These are phyloP conservation scores for Microdochium nivale DNA, from an alignment of 2,329 filamentous ascomycete species.

Conservation along the genomic window DNA sequence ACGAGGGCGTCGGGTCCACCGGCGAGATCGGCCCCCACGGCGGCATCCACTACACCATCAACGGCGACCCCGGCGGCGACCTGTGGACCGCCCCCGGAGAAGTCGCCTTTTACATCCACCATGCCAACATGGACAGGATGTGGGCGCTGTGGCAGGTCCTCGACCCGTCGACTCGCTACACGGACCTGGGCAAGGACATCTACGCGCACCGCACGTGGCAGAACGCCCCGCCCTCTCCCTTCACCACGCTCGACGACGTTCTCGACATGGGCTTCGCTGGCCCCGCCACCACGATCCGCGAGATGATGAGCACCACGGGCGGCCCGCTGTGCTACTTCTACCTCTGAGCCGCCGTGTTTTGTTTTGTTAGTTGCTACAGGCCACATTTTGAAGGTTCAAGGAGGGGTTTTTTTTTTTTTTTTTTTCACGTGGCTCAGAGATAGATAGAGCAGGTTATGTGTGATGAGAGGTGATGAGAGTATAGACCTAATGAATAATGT, in stretches of 20 bases:
- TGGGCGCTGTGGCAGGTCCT: constrained; percentile 19
- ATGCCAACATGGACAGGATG: constrained; percentile 18
- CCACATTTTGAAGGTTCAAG: no score
- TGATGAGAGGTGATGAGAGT: no score
- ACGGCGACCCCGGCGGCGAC: constrained; percentile 31
- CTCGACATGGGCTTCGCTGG: not conserved
- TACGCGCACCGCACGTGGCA: not conserved
- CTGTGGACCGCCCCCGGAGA: constrained; percentile 26
- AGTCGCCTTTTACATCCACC: constrained; percentile 21
- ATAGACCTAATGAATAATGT: no score
- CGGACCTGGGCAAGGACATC: not conserved
- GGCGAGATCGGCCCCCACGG: constrained; percentile 21
- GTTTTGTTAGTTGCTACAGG: no score
- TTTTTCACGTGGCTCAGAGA: no score
- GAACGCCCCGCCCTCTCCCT: not conserved
- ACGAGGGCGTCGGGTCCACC: constrained; percentile 22
- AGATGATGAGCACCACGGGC: constrained; percentile 6
- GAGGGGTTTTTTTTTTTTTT: no score
- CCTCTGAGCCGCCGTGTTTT: no score
- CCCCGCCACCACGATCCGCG: not conserved
- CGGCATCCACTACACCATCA: constrained; percentile 21
- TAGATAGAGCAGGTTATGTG: no score
- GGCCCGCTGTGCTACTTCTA: constrained; percentile 11
- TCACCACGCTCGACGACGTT: not conserved
- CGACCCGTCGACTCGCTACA: constrained; percentile 2